phyloP scores from a whole-genome alignment of 805 yeast species.

The Lachancea quebecensis region DNA sequence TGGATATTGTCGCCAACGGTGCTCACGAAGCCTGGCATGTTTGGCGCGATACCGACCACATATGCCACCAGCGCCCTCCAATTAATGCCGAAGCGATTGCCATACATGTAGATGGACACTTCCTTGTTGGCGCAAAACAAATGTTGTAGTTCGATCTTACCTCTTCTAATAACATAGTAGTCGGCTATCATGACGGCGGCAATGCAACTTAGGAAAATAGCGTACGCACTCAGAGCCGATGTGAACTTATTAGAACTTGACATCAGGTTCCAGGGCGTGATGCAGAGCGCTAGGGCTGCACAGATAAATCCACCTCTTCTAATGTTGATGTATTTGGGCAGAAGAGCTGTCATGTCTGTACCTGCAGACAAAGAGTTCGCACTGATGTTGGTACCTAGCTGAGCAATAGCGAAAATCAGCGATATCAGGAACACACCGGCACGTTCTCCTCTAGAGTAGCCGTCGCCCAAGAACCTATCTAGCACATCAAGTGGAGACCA shows the following conservation, averaged over 20 bases:
- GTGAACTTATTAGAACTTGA: slow-evolving; percentile 67
- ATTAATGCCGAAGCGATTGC: slow-evolving; percentile 53
- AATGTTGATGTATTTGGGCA: slow-evolving; percentile 60
- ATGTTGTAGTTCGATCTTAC: slow-evolving; percentile 55
- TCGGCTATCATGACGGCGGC: slow-evolving; percentile 72
- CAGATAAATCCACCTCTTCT: slow-evolving; percentile 78
- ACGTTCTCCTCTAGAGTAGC: slow-evolving; percentile 48
- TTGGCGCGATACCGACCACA: slow-evolving; percentile 72
- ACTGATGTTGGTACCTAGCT: slow-evolving; percentile 70
- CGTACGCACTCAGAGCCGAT: slow-evolving; percentile 71
- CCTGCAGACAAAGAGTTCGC: slow-evolving; percentile 68
- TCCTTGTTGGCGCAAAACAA: slow-evolving; percentile 44
- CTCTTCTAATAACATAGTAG: slow-evolving; percentile 67
- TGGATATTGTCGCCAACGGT: slow-evolving; percentile 44
- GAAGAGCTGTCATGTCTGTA: slow-evolving; percentile 60
- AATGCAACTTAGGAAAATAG: slow-evolving; percentile 76
- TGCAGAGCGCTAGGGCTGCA: slow-evolving; percentile 60
- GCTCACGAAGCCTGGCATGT: slow-evolving; percentile 82
- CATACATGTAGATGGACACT: slow-evolving; percentile 49
- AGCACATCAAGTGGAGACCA: slow-evolving; percentile 86
- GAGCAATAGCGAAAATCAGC: slow-evolving; percentile 65
- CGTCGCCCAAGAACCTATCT: slow-evolving; percentile 50
- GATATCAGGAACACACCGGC: slow-evolving; percentile 77
- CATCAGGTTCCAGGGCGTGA: slow-evolving; percentile 80
- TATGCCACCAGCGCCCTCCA: slow-evolving; percentile 85